A percentile compares a stretch with the other conserved stretches of the same genome.
Evolutionary conservation across 805 yeast species (phyloP).

Genomic region (Wickerhamomyces bovis): DNA sequence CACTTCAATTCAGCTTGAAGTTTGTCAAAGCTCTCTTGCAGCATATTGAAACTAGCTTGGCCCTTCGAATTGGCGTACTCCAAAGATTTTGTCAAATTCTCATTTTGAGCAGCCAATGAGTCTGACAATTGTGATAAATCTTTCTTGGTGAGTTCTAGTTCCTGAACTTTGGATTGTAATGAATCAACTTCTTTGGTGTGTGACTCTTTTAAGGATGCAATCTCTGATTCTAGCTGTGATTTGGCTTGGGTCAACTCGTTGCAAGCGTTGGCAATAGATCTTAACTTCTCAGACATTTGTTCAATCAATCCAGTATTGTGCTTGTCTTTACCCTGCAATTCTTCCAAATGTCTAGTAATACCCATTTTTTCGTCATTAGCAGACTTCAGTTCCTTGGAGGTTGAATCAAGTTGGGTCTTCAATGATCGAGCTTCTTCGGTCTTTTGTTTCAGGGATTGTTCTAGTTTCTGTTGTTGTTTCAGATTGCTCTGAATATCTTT

Average conservation of each 20-base stretch:
- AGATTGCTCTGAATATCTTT: conserved; percentile 23
- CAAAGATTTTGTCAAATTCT: neutral
- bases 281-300: conserved; percentile 40
- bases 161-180: conserved; percentile 10
- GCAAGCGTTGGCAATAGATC: conserved; percentile 32
- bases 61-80: neutral
- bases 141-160: conserved; percentile 8
- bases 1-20: conserved; percentile 1
- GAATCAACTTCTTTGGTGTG: conserved; percentile 11
- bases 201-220: conserved; percentile 9
- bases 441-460: conserved; percentile 14
- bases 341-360: conserved; percentile 21
- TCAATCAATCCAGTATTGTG: conserved; percentile 31
- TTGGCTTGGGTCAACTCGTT: conserved; percentile 24
- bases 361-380: neutral
- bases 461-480: conserved; percentile 18
- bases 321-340: conserved; percentile 23
- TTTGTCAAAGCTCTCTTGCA: conserved; percentile 5
- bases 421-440: conserved; percentile 10
- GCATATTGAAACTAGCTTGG: neutral
- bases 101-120: conserved; percentile 8
- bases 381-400: conserved; percentile 1
- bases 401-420: conserved; percentile 9
- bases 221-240: conserved; percentile 11
- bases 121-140: conserved; percentile 8